phyloP scores from a whole-genome alignment of 2,329 filamentous ascomycete genomes.

The Ilyonectria sp. region DNA sequence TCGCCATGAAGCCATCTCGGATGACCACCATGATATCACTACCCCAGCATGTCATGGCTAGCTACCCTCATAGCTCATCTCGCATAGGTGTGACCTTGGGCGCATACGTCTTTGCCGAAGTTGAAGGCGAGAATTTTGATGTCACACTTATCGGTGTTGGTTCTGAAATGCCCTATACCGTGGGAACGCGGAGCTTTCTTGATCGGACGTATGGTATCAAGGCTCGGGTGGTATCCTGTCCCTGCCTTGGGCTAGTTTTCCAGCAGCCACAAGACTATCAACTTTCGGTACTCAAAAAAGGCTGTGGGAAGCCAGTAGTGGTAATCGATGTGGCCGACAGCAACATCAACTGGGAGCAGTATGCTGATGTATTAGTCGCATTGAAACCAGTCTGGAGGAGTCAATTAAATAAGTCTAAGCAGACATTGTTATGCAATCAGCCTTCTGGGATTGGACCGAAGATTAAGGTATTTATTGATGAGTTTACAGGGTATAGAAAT shows the following conservation, averaged over 20 bases:
- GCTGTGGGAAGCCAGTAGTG: too few species aligned
- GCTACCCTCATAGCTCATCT: neutral
- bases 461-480: too few species aligned
- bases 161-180: conserved; percentile 50
- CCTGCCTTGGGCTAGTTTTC: neutral
- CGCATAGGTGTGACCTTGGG: conserved; percentile 42
- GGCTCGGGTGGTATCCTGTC: neutral
- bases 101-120: conserved; percentile 57
- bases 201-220: neutral
- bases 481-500: too few species aligned
- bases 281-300: too few species aligned
- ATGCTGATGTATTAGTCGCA: too few species aligned
- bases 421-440: too few species aligned
- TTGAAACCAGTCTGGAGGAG: too few species aligned
- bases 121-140: conserved; percentile 40
- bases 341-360: too few species aligned
- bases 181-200: conserved; percentile 48
- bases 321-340: too few species aligned
- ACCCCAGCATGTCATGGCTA: neutral
- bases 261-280: too few species aligned
- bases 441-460: too few species aligned
- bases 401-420: too few species aligned
- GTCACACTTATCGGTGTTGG: conserved; percentile 53
- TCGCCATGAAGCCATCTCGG: conserved; percentile 52
- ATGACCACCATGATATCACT: neutral